phyloP scores from a whole-genome alignment of 805 yeast genomes.

The Candida ponderosae region DNA sequence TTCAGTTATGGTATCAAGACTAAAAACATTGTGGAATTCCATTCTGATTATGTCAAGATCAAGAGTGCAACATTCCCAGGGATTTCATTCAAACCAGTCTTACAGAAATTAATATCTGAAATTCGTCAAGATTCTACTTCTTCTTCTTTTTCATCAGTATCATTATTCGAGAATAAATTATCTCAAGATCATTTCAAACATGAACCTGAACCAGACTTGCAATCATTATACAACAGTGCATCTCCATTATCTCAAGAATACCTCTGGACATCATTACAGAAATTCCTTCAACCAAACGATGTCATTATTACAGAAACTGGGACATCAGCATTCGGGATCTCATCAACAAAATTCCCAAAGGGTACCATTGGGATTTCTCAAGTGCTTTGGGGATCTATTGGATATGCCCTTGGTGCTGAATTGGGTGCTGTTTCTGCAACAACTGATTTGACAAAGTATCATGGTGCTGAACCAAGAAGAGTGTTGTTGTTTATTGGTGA shows the following conservation, averaged over 20 bases:
- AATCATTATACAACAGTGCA: conserved; percentile 34
- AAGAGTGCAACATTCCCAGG: conserved; percentile 65
- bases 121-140: too few species aligned
- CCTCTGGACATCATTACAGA: conserved; percentile 58
- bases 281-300: conserved; percentile 61
- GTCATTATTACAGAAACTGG: conserved; percentile 66
- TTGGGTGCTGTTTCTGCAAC: conserved; percentile 65
- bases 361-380: conserved; percentile 61
- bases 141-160: too few species aligned
- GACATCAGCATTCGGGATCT: conserved; percentile 67
- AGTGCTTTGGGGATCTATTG: conserved; percentile 73
- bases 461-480: conserved; percentile 31
- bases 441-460: conserved; percentile 46
- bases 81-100: conserved; percentile 57
- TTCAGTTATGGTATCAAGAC: conserved; percentile 71
- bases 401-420: conserved; percentile 61
- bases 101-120: conserved; percentile 32
- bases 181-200: conserved; percentile 30
- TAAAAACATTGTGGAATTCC: conserved; percentile 70
- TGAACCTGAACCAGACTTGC: conserved; percentile 46
- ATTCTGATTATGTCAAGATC: conserved; percentile 67
- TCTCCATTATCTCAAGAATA: conserved; percentile 55
- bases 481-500: conserved; percentile 66
- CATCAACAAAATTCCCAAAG: conserved; percentile 57
- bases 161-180: too few species aligned